Percentiles rank a stretch among this genome's conserved stretches.
Evolutionary conservation across 257 asterid species (phyloP).

Genomic region (Nicotiana sylvestris): DNA sequence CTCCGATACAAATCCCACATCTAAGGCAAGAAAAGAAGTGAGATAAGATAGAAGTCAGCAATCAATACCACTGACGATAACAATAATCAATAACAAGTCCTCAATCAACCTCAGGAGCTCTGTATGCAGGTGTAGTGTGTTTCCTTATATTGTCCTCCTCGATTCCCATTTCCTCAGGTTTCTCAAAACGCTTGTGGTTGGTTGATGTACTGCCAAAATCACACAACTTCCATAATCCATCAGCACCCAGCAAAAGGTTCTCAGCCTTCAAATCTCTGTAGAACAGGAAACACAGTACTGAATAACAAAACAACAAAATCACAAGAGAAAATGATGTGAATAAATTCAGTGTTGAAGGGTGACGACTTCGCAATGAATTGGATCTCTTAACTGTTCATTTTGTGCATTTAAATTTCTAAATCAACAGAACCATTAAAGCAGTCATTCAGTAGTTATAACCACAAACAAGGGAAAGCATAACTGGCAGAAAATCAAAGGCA

Average conservation of each 20-base stretch:
- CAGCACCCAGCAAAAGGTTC: slow-evolving; percentile 90
- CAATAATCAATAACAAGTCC: slow-evolving; percentile 32
- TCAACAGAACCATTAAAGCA: background rate
- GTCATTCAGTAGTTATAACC: background rate
- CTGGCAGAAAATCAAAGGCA: background rate
- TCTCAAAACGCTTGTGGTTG: slow-evolving; percentile 94
- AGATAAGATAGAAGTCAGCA: slow-evolving; percentile 37
- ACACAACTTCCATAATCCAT: slow-evolving; percentile 93
- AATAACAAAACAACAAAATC: background rate
- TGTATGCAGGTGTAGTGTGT: slow-evolving; percentile 95
- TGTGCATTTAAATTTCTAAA: background rate
- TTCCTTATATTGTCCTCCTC: slow-evolving; percentile 97
- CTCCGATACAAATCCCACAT: slow-evolving; percentile 96
- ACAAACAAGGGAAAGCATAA: background rate
- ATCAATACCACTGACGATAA: slow-evolving; percentile 29
- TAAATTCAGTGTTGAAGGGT: background rate
- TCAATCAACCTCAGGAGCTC: slow-evolving; percentile 94
- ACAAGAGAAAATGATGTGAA: background rate
- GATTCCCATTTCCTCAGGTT: slow-evolving; percentile 97
- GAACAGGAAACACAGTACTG: slow-evolving; percentile 24
- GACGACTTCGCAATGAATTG: background rate
- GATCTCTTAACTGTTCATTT: slow-evolving; percentile 1
- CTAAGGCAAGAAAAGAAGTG: slow-evolving; percentile 51
- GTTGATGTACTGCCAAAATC: slow-evolving; percentile 95
- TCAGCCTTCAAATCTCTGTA: slow-evolving; percentile 94